Conservation (phyloP, 305 asterid genomes). For the Fraxinus paxiana region DNA sequence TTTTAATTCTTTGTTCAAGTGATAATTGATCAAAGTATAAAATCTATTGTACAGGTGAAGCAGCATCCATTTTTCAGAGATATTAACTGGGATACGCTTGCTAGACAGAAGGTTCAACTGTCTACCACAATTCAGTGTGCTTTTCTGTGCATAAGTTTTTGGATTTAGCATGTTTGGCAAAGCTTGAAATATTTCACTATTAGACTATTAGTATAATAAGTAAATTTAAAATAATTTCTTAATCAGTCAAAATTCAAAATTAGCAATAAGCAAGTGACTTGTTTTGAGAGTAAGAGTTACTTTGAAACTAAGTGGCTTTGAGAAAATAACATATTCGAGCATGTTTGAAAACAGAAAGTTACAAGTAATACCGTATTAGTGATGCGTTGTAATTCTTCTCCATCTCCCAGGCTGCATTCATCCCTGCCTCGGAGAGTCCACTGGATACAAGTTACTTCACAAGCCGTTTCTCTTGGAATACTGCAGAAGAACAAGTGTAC, state of each 20-base stretch:
- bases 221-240: background rate
- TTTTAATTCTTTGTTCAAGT: background rate
- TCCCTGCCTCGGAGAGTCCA: constrained; percentile 91
- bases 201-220: background rate
- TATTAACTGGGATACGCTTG: constrained; percentile 97
- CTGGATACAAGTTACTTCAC: constrained; percentile 91
- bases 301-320: background rate
- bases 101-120: constrained; percentile 77
- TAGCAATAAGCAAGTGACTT: background rate
- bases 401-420: constrained; percentile 75
- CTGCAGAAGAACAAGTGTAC: constrained; percentile 85
- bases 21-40: background rate
- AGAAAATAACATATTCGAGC: background rate
- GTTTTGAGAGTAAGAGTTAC: background rate
- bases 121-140: background rate
- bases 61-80: constrained; percentile 86
- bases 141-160: background rate
- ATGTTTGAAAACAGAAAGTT: background rate
- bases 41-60: constrained; percentile 62
- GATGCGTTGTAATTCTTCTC: constrained; percentile 14
- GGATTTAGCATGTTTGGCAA: background rate
- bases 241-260: background rate
- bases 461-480: constrained; percentile 89
- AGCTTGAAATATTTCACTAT: background rate
- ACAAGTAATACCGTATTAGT: background rate